Conservation (phyloP, 768 basidiomycete genomes). For the Amanita muscaria region DNA sequence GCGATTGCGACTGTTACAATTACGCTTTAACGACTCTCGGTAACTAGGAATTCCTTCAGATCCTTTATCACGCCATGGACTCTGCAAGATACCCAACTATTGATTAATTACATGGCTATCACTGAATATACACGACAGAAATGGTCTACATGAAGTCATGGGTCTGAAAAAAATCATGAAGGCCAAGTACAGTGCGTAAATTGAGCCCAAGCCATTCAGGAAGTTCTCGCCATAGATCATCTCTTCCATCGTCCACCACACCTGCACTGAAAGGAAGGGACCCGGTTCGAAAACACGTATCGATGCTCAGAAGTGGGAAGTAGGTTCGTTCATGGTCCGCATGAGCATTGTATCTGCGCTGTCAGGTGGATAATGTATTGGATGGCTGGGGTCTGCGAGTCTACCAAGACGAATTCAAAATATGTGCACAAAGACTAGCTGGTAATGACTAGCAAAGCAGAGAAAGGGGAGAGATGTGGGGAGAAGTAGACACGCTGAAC, state of each 20-base stretch:
- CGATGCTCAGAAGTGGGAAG: conserved; percentile 32
- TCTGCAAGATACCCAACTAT: too few species aligned
- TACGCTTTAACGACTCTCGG: too few species aligned
- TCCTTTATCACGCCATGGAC: too few species aligned
- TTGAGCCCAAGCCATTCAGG: conserved; percentile 61
- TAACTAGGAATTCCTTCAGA: not conserved
- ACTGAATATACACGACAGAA: not conserved
- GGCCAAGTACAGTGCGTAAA: conserved; percentile 20
- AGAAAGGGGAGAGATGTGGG: too few species aligned
- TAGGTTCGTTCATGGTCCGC: conserved; percentile 46
- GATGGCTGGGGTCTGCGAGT: too few species aligned
- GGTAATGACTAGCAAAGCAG: too few species aligned
- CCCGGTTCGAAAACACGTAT: conserved; percentile 59
- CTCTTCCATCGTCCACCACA: conserved; percentile 49
- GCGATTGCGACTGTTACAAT: too few species aligned
- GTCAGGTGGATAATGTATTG: too few species aligned
- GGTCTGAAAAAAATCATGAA: conserved; percentile 14
- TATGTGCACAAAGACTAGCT: too few species aligned
- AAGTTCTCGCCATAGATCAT: conserved; percentile 56
- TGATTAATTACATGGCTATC: too few species aligned
- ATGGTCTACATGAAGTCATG: not conserved
- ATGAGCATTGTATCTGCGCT: conserved; percentile 55
- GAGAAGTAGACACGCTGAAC: too few species aligned
- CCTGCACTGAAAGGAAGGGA: conserved; percentile 49
- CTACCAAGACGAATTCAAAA: too few species aligned